Percentiles rank a stretch among this genome's conserved stretches.
These are phyloP conservation scores for Sanghuangporus sanghuang DNA, from an alignment of 1,284 basidiomycete genomes.

Conservation along the genomic window DNA sequence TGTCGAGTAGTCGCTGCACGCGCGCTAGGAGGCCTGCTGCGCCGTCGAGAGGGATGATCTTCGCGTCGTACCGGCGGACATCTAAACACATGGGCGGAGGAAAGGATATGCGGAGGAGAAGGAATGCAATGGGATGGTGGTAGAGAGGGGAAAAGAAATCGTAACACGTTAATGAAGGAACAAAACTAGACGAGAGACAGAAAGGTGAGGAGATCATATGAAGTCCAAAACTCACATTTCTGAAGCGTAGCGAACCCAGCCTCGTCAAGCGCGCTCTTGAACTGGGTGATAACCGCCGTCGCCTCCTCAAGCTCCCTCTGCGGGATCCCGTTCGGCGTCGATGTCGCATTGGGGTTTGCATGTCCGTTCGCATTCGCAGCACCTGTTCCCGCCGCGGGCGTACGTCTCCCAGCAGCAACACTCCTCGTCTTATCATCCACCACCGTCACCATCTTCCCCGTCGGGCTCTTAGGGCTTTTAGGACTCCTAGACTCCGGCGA, in stretches of 20 bases:
- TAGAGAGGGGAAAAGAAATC: conserved; percentile 19
- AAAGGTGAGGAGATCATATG: conserved; percentile 5
- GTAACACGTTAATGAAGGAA: not conserved
- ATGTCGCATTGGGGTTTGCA: conserved; percentile 29
- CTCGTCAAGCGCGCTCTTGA: conserved; percentile 55
- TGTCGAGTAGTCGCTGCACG: conserved; percentile 54
- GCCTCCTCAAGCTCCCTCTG: conserved; percentile 12
- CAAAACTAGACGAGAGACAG: not conserved
- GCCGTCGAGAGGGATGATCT: conserved; percentile 69
- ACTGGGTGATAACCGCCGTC: conserved; percentile 54
- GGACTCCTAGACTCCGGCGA: conserved; percentile 26
- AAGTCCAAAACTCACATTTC: conserved; percentile 46
- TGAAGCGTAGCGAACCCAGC: conserved; percentile 61
- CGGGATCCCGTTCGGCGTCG: not conserved
- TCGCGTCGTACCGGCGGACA: conserved; percentile 65
- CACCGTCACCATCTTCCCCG: not conserved
- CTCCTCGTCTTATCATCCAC: not conserved
- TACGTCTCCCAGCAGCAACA: not conserved
- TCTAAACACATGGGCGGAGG: conserved; percentile 37
- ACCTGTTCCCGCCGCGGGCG: not conserved
- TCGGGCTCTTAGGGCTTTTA: not conserved
- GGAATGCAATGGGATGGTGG: not conserved
- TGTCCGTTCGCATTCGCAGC: conserved; percentile 27
- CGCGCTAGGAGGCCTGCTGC: conserved; percentile 57
- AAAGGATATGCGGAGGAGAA: not conserved